Conservation (phyloP, 257 asterid species). For the Echites panduratus region DNA sequence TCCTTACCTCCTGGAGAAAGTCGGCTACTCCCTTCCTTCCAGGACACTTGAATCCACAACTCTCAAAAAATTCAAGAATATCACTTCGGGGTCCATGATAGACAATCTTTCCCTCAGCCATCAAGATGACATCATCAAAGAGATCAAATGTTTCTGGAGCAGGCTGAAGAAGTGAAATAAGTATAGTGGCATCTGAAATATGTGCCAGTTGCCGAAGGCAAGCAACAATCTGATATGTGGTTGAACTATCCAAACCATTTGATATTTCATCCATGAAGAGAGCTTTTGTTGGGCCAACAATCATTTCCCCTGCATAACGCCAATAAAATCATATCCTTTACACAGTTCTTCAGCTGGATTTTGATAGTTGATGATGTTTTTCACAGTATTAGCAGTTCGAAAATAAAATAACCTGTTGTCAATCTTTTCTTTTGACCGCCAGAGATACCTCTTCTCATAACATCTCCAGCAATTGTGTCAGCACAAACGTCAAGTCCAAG, state of each 20-base stretch:
- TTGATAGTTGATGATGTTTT: background rate
- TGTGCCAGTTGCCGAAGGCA: conserved; percentile 49
- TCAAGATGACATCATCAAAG: conserved; percentile 42
- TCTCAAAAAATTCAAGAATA: conserved; percentile 31
- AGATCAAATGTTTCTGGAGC: conserved; percentile 55
- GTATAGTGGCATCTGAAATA: conserved; percentile 41
- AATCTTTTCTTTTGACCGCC: conserved; percentile 57
- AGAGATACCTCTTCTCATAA: conserved; percentile 47
- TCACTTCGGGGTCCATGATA: conserved; percentile 38
- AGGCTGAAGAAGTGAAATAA: conserved; percentile 58
- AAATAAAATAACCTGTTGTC: conserved; percentile 32
- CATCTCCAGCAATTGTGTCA: conserved; percentile 39
- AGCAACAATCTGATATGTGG: conserved; percentile 41
- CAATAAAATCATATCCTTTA: background rate
- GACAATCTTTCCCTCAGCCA: conserved; percentile 44
- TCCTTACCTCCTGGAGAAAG: conserved; percentile 44
- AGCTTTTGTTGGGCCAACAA: conserved; percentile 51
- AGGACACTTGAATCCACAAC: conserved; percentile 46
- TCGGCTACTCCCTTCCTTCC: conserved; percentile 28
- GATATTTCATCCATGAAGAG: conserved; percentile 56
- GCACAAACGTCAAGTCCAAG: conserved; percentile 51
- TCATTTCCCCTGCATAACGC: conserved; percentile 39
- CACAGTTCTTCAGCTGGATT: background rate
- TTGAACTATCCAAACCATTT: conserved; percentile 50
- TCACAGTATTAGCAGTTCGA: background rate